Base-by-base conservation (phyloP, 192 early-diverging fungal genomes). In the Backusella australiensis region DNA sequence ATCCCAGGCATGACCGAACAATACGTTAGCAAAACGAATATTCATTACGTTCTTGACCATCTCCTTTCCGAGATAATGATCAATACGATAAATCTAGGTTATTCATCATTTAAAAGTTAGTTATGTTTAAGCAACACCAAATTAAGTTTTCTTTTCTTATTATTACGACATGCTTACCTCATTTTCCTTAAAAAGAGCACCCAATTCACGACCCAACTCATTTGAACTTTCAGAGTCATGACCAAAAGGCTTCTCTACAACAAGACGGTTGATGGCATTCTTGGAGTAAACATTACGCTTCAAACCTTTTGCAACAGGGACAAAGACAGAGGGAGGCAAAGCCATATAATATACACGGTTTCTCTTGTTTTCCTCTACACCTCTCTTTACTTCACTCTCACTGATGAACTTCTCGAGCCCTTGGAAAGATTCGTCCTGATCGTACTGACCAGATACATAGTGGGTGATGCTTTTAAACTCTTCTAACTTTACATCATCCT, bases 1-100 rank as follows among this genome's bases (percentile, higher is more conserved):
- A 84, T 96, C 92, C 97, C 97, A 99, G 70, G 96, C 88, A 8
- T 94, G 89, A 34, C 95, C 94, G 81, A 97, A 96, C 69, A 99
- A 94, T 4, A 95, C 89, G 83, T 99, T 99, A 68, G 94, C 95
- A 80, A 99, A 98, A 39, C 97, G 90, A 72, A 99, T 77, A 8
- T 94, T 91, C 89, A 97, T 93, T 69, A 99, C 84, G 81, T 97
- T 97, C 86, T 99, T 99, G 77, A 99, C 96, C 97, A 99, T 99
- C 80, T 99, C 97, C 83, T 99, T 99, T 75, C 97, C 97, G 39
- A 99, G 90, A 77, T 99, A 99, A 83, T 99, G 97, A 82, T 99
- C 97, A 77, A 99, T 99, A 71, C 97, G 93, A 88, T 96, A 98
- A 69, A 97, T 95, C 93, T 95, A 72, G 11, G 0, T 26, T 59